Evolutionary conservation across 129 eudicot species (phyloP), one percentile per base, ranked within the genome.

Genomic region (Flaveria robusta): DNA sequence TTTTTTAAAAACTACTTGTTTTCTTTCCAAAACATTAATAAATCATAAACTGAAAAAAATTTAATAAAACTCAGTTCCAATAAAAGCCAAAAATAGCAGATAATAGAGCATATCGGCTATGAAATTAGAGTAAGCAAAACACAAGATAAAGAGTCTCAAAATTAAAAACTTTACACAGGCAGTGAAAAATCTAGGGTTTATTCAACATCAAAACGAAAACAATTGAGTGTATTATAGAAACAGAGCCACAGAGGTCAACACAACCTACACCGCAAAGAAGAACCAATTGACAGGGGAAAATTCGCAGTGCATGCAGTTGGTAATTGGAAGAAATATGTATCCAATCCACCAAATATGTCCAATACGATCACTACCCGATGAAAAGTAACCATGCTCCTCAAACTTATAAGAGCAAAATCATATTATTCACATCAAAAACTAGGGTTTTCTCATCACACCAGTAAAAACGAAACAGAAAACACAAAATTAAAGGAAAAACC

Each of bases 391-490:
- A 10, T 13, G 42, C n/a, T 39, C 75, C 56, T 56, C 68, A 19
- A n/a, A 42, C 49, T 43, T 12, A 41, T 26, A 45, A 16, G 19
- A 43, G 3, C 24, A n/a, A 4, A 68, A 43, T 7, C 27, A 47
- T 7, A 29, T 2, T 42, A 42, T 55, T 43, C 9, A 70, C 42
- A 18, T 27, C 19, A 71, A 60, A 79, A 59, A 12, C 66, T 62
- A 79, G 77, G 82, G 77, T 47, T 79, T 71, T 47, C 56, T 9
- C 65, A 47, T 70, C 50, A 55, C 65, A 45, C 51, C 27, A 59
- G 43, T 19, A 55, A 42, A 7, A 10, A 68, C 34, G 41, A 9
- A 77, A 14, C 11, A n/a, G 3, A 37, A 55, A 12, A 34, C 31
- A 37, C 20, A 11, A 6, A 77, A 66, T 19, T 49, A 50, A 76